Base-by-base conservation (phyloP, 202 grass and related monocot genomes). In the Saccharum hybrid region DNA sequence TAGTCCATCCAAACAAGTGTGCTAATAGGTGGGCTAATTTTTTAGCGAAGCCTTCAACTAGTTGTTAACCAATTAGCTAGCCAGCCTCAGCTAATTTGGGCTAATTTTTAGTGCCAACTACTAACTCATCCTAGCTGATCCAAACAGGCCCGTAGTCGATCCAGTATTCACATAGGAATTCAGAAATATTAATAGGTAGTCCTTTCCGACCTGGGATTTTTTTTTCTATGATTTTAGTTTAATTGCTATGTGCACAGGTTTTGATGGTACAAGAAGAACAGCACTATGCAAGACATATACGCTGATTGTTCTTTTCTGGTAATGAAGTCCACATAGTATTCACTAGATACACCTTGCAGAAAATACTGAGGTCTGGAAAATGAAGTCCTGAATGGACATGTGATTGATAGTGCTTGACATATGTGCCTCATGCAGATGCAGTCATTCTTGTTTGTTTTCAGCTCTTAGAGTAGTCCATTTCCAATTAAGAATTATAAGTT, bases 321-420 rank as follows among this genome's bases (percentile, higher is more conserved):
- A 76, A 76, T 63, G 54, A 67, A 66, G 42, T 15, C 30, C 63
- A 22, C 11, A 79, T 36, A 48, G 10, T 78, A 43, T 66, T 48
- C 3, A 0, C 7, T 13, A 11, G 61, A 9, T 79, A 67, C 10
- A 26, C 67, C n/a, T 70, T 43, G 67, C 19, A 43, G 18, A 71
- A 45, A 71, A 45, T 22, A 8, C 6, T 46, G 40, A 45, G 40
- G 18, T 68, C 8, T 69, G 37, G 37, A 67, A 38, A 66, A 37
- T 37, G 38, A 52, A 52, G 6, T 41, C 54, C 54, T 61, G n/a
- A 61, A 0, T 45, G 3, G 30, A 2, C 59, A 51, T 26, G 36
- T 1, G 0, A 16, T 15, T 79, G 19, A 75, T 76, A 76, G 40
- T 81, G 21, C 8, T 70, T 49, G 31, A 15, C 8, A 40, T 41